Base-by-base conservation (phyloP, 1,284 basidiomycete species). In the Melampsora abietis-canadensis region DNA sequence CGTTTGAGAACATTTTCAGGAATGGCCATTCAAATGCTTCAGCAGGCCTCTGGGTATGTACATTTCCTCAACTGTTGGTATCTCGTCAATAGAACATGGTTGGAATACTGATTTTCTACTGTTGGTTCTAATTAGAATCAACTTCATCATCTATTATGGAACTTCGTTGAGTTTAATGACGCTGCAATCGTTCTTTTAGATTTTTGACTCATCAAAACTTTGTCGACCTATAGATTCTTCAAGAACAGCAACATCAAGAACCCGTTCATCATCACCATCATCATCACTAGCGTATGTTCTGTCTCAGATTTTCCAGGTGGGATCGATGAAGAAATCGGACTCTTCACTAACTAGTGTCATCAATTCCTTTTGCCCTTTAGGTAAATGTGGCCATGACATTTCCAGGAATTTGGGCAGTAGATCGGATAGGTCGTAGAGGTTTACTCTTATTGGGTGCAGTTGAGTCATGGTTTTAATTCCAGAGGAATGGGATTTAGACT, bases 231-330 rank as follows among this genome's bases (percentile, higher is more conserved):
- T 65, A 46, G 63, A 0, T 64, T 54, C 44, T 73, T 76, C 47
- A 54, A 46, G 31, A 57, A 74, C 21, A 40, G 27, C 30, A 21
- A 90, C 8, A 81, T 76, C 40, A 81, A 82, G 76, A 83, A 83
- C 61, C 82, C 83, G 70, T 84, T 83, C 81, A 82, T 76, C 3
- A 66, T 27, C 15, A 66, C 86, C 77, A 86, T 92, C 77, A 86
- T 87, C 77, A 87, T 87, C 79, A 89, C 87, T 80, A 84, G 89
- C 80, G 87, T 92, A 83, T 40, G 74, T 66, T 48, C 37, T 2
- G 4, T 19, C 14, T 14, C 15, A 65, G 46, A n/a, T n/a, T n/a
- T 54, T 12, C 12, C 17, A 54, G 10, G 88, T 82, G 88, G 90
- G 61, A 84, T 80, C 34, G 12, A 0, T 3, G 15, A 51, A 31